These are phyloP conservation scores for Fraxinus quadrangulata DNA, from an alignment of 257 asterid species.

Conservation along the genomic window DNA sequence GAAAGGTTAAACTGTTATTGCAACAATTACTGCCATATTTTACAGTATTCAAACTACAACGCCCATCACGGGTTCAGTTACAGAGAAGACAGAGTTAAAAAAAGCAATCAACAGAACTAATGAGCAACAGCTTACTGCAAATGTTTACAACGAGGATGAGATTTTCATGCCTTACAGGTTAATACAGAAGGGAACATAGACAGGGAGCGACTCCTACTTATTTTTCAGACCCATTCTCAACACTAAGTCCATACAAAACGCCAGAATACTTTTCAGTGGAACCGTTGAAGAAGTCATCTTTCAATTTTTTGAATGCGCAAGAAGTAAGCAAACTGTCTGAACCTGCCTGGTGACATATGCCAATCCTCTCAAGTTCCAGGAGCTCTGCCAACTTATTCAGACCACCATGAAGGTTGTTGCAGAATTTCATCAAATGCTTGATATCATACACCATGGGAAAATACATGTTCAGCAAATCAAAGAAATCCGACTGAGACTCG, in stretches of 20 bases:
- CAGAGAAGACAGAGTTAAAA: constrained; percentile 29
- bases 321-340: constrained; percentile 45
- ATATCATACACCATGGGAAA: constrained; percentile 44
- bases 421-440: constrained; percentile 48
- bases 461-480: constrained; percentile 33
- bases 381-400: constrained; percentile 44
- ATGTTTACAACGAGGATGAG: constrained; percentile 27
- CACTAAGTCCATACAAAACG: constrained; percentile 44
- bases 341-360: constrained; percentile 46
- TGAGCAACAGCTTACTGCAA: constrained; percentile 30
- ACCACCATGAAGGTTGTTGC: constrained; percentile 46
- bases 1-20: constrained; percentile 28
- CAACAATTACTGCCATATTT: constrained; percentile 32
- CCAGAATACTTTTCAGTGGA: constrained; percentile 39
- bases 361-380: constrained; percentile 40
- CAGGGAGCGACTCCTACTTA: background rate
- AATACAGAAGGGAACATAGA: constrained; percentile 16
- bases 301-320: constrained; percentile 39
- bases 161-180: constrained; percentile 29
- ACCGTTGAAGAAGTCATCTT: constrained; percentile 37
- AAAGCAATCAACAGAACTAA: constrained; percentile 31
- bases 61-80: constrained; percentile 28
- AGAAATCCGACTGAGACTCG: constrained; percentile 31
- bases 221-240: constrained; percentile 38
- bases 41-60: constrained; percentile 42